Percentiles rank a stretch among this genome's conserved stretches.
These are phyloP conservation scores for Pneumocystis canis DNA, from an alignment of 1,139 yeast genomes.

Conservation along the genomic window DNA sequence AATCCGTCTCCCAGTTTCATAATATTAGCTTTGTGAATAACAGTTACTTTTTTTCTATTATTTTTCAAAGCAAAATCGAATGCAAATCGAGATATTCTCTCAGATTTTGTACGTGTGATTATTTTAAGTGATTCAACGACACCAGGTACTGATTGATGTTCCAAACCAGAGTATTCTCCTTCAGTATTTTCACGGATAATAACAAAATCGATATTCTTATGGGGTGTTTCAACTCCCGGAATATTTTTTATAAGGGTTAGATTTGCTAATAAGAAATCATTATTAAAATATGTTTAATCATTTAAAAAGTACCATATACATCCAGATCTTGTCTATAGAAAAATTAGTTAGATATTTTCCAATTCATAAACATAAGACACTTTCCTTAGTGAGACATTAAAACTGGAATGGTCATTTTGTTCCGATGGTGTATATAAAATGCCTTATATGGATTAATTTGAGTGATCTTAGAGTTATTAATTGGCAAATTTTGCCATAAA, in stretches of 20 bases:
- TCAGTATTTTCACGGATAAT: conserved; percentile 94
- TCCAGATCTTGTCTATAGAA: conserved; percentile 70
- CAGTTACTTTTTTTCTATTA: conserved; percentile 84
- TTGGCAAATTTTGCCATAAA: neutral
- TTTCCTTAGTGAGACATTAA: conserved; percentile 66
- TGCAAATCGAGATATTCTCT: conserved; percentile 94
- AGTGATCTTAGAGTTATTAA: neutral
- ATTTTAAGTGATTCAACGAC: conserved; percentile 93
- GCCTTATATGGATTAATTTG: neutral
- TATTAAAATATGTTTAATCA: neutral
- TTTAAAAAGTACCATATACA: conserved; percentile 40
- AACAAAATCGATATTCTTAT: conserved; percentile 79
- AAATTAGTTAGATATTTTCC: neutral
- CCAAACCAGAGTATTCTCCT: conserved; percentile 97
- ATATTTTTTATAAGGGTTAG: conserved; percentile 84
- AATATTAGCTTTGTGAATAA: conserved; percentile 97
- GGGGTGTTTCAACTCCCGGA: conserved; percentile 85
- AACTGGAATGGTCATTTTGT: conserved; percentile 58
- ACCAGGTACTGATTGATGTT: conserved; percentile 95
- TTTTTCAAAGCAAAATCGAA: conserved; percentile 88
- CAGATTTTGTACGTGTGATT: conserved; percentile 87
- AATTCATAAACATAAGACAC: neutral
- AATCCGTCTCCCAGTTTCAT: conserved; percentile 98
- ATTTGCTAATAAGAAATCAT: conserved; percentile 32
- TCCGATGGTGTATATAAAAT: conserved; percentile 81